Evolutionary conservation across 2,329 filamentous ascomycete genomes (phyloP), one percentile per base, ranked within the genome.

Genomic region (Chaetomiaceae sp.): DNA sequence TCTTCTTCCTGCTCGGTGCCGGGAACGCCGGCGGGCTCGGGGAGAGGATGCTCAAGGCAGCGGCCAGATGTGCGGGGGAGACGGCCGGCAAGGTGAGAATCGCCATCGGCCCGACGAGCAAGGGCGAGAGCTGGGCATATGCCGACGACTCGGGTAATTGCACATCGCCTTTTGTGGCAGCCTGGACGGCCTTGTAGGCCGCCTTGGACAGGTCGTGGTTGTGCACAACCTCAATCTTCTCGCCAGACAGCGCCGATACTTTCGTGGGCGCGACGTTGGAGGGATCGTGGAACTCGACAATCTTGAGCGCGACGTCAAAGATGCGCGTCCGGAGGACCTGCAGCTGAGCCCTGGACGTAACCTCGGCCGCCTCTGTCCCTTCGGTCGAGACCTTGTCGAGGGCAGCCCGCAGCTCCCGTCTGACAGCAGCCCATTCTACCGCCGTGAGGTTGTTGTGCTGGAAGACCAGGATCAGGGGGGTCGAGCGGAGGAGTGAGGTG

Each of bases 241-340:
- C 66, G 61, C 16, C 69, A 62, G 38, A 62, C 54, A 49, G 50
- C 14, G 67, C 65, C n/a, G 65, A 62, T 2, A 56, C 59, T 3
- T 62, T 66, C 2, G 56, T 60, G 3, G 67, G 61, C 25, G 64
- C 62, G 13, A 66, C 62, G 5, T 66, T 59, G 16, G 72, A 68
- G 4, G 75, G 78, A 65, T 79, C 79, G 65, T 81, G 95, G 70
- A 90, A 95, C 65, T 97, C 92, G 55, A 91, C 84, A 45, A 97
- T 81, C 58, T 86, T 85, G 55, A 97, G 73, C 1, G 92, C 91
- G 16, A 88, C 82, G 58, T 85, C 84, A 66, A 99, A 89, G 64
- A 99, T 95, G 64, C 88, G 87, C 13, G 89, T 93, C 65, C 93
- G 86, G 50, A 99, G 74, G 21, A 95, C 87, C 67, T 95, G 86